Conservation (phyloP, 1,139 yeast species). For the Suhomyces anneliseae region DNA sequence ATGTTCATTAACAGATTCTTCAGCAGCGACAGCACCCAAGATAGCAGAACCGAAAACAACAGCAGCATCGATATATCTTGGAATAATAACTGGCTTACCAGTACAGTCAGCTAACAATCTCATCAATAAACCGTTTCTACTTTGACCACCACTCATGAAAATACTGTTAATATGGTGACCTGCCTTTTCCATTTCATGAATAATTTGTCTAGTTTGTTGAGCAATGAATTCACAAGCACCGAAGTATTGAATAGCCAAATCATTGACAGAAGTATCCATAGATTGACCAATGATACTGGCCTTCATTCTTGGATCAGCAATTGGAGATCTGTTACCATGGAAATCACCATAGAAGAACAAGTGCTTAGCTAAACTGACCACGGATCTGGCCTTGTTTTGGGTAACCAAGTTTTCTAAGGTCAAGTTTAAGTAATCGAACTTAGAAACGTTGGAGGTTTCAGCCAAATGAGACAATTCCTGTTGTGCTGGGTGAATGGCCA, state of each 20-base stretch:
- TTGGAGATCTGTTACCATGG: conserved; percentile 95
- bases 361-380: conserved; percentile 79
- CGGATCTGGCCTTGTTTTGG: conserved; percentile 59
- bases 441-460: conserved; percentile 64
- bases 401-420: conserved; percentile 67
- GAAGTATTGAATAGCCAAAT: conserved; percentile 79
- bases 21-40: conserved; percentile 91
- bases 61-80: conserved; percentile 93
- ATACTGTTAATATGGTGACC: conserved; percentile 79
- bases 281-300: conserved; percentile 93
- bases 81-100: conserved; percentile 88
- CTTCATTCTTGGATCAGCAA: conserved; percentile 90
- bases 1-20: conserved; percentile 48
- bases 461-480: conserved; percentile 64
- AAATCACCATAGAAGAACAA: conserved; percentile 92
- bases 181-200: conserved; percentile 74
- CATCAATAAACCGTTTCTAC: conserved; percentile 86
- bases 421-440: conserved; percentile 80
- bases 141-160: conserved; percentile 95
- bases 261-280: conserved; percentile 84
- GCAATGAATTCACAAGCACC: conserved; percentile 98
- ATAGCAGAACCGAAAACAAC: conserved; percentile 95
- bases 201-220: conserved; percentile 93
- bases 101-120: conserved; percentile 90
- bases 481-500: conserved; percentile 87